Conservation (phyloP, 495 filamentous ascomycete genomes). For the Cairneyella variabilis region DNA sequence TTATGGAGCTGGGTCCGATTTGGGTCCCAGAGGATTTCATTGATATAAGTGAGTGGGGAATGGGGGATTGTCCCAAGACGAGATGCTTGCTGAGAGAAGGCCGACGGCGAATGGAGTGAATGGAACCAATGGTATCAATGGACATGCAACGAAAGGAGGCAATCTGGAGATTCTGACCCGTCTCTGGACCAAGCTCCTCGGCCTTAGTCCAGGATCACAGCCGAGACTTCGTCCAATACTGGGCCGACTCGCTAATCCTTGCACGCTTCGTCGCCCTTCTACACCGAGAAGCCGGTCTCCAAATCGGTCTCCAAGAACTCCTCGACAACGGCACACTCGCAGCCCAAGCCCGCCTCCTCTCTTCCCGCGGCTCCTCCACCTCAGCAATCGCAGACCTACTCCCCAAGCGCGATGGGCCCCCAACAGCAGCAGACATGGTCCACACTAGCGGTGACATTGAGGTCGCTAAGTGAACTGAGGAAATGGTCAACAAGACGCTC, state of each 20-base stretch:
- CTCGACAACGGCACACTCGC: not conserved
- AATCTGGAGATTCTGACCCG: not conserved
- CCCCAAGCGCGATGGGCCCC: not conserved
- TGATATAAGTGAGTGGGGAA: slow-evolving; percentile 28
- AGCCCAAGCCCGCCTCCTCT: not conserved
- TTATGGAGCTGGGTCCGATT: slow-evolving; percentile 28
- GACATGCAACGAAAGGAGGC: not conserved
- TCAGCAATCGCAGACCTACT: not conserved
- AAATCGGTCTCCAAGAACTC: not conserved
- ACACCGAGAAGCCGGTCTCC: not conserved
- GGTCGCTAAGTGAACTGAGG: not conserved
- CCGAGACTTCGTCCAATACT: not conserved
- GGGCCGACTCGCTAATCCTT: not conserved
- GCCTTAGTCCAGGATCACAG: not conserved
- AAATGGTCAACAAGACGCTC: not conserved
- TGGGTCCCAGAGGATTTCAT: slow-evolving; percentile 34
- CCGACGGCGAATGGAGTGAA: not conserved
- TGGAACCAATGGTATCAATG: not conserved
- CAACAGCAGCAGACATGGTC: not conserved
- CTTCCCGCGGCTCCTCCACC: not conserved
- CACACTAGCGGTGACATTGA: not conserved
- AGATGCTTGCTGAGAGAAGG: not conserved
- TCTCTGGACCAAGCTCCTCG: not conserved
- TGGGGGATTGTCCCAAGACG: slow-evolving; percentile 33
- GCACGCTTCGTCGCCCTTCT: not conserved